Conservation (phyloP, 163 green algal genomes). For the Chlorella variabilis region DNA sequence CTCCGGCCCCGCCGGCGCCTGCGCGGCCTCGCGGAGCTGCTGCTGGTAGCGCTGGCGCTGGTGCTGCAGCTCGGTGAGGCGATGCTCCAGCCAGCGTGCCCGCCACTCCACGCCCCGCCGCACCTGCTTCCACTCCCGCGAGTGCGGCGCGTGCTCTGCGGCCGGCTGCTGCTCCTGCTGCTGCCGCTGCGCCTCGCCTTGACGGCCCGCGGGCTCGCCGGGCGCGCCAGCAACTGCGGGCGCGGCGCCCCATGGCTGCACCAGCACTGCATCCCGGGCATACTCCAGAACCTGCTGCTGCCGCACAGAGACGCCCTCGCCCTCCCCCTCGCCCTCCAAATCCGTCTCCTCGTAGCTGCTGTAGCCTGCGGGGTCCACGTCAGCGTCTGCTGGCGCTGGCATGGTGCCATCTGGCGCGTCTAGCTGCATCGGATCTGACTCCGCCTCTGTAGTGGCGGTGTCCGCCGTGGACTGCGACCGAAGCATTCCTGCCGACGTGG, state of each 20-base stretch:
- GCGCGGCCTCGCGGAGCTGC: constrained; percentile 4
- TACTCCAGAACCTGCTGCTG: constrained; percentile 13
- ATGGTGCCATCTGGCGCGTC: constrained; percentile 6
- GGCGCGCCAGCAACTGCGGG: neutral
- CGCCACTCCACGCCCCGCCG: constrained; percentile 54
- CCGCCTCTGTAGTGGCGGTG: constrained; percentile 24
- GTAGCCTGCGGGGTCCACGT: constrained; percentile 32
- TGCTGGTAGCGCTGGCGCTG: constrained; percentile 49
- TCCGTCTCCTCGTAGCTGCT: constrained; percentile 58
- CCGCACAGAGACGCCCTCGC: neutral
- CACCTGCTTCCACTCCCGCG: constrained; percentile 33
- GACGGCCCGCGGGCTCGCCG: neutral
- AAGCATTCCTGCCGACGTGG: neutral
- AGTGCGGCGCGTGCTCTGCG: neutral
- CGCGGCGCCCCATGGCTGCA: neutral
- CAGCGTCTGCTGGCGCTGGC: neutral
- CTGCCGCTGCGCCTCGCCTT: neutral
- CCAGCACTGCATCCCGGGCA: neutral
- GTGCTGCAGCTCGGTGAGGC: constrained; percentile 56
- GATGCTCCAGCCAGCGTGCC: constrained; percentile 67
- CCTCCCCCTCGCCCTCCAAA: constrained; percentile 29
- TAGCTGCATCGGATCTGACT: neutral
- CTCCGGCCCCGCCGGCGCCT: neutral
- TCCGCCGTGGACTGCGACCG: constrained; percentile 22
- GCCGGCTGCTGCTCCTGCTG: constrained; percentile 9